Conservation (phyloP, 257 asterid genomes). For the Solanum paucissectum region DNA sequence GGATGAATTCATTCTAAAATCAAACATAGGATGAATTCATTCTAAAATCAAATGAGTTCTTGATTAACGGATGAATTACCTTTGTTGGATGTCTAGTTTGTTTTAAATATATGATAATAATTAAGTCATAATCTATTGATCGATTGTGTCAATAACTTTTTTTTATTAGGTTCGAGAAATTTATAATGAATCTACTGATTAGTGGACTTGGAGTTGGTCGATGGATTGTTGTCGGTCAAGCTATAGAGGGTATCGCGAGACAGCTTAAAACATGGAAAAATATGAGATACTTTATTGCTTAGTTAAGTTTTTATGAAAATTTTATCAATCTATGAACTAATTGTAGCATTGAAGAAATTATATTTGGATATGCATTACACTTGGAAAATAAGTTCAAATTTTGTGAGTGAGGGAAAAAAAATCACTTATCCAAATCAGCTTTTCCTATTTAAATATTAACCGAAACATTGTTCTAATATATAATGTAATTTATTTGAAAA, state of each 20-base stretch:
- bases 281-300: too few species aligned
- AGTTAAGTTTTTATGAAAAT: background rate
- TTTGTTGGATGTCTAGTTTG: background rate
- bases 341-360: too few species aligned
- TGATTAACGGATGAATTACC: background rate
- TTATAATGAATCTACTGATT: too few species aligned
- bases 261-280: rapidly evolving
- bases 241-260: too few species aligned
- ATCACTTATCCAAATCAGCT: background rate
- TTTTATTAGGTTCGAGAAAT: too few species aligned
- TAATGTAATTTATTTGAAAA: background rate
- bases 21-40: background rate
- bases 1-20: background rate
- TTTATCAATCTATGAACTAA: too few species aligned
- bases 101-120: background rate
- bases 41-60: background rate
- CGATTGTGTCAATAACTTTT: background rate
- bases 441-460: background rate
- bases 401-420: too few species aligned
- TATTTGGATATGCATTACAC: too few species aligned
- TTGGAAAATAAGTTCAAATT: too few species aligned
- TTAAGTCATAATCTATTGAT: too few species aligned
- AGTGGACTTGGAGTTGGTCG: background rate
- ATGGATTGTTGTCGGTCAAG: background rate
- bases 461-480: background rate